Conservation (phyloP, 2,329 filamentous ascomycete species). For the Beauveria australis region DNA sequence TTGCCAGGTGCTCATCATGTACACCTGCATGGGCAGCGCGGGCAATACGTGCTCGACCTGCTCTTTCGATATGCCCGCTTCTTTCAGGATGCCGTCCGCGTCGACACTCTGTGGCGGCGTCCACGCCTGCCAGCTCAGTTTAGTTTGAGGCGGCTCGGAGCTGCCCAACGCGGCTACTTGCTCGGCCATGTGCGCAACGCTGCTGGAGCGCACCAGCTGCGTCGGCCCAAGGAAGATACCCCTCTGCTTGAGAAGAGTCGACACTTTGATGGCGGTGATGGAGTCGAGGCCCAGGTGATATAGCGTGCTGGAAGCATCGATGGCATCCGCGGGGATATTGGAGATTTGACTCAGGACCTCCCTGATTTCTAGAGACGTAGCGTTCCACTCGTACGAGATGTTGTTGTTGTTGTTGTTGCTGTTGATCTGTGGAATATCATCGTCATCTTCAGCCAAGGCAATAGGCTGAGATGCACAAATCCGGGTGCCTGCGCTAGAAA, state of each 20-base stretch:
- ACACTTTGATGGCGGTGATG: slow-evolving; percentile 81
- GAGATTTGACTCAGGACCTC: slow-evolving; percentile 50
- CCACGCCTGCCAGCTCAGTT: slow-evolving; percentile 14
- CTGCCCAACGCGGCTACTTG: neutral
- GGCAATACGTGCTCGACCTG: slow-evolving; percentile 54
- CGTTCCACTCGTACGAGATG: slow-evolving; percentile 23
- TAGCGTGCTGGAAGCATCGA: slow-evolving; percentile 55
- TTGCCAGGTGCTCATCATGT: slow-evolving; percentile 73
- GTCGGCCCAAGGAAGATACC: slow-evolving; percentile 59
- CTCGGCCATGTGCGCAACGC: slow-evolving; percentile 54
- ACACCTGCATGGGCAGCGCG: slow-evolving; percentile 67
- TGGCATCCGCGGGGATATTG: slow-evolving; percentile 45
- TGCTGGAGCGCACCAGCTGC: slow-evolving; percentile 60
- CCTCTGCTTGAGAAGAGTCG: slow-evolving; percentile 57
- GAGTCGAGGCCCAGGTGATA: slow-evolving; percentile 87
- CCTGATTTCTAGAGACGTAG: slow-evolving; percentile 31
- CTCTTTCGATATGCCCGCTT: slow-evolving; percentile 30
- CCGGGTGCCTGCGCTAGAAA: slow-evolving; percentile 43
- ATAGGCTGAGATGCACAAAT: slow-evolving; percentile 53
- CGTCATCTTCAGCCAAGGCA: neutral
- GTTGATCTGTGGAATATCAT: neutral
- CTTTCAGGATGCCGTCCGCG: slow-evolving; percentile 26
- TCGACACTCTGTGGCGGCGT: slow-evolving; percentile 30
- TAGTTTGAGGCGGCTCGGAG: neutral
- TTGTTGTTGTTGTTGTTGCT: neutral